Evolutionary conservation across 1,284 basidiomycete species (phyloP).

Genomic region (Heterobasidion parviporum): DNA sequence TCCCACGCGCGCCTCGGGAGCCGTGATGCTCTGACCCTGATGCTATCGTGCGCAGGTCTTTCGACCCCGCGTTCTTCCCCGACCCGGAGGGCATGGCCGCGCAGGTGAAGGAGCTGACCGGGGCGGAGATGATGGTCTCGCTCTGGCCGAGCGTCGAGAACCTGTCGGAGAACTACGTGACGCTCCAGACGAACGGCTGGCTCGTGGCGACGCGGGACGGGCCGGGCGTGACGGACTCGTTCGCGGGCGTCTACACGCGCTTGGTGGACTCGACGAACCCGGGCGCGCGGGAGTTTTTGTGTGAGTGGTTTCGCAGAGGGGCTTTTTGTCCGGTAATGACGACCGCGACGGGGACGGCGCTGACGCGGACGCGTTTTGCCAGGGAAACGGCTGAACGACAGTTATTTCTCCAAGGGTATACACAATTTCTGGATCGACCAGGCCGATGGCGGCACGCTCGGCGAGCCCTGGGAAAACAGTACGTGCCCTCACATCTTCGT

Average conservation of each 20-base stretch:
- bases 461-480: conserved; percentile 32
- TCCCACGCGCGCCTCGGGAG: not conserved
- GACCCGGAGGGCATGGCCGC: conserved; percentile 29
- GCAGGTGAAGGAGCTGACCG: conserved; percentile 29
- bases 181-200: conserved; percentile 25
- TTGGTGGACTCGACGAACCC: conserved; percentile 20
- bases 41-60: conserved; percentile 20
- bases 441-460: conserved; percentile 30
- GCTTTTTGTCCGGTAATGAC: no score
- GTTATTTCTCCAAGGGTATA: conserved; percentile 33
- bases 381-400: conserved; percentile 33
- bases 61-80: conserved; percentile 29
- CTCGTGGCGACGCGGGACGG: conserved; percentile 31
- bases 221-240: conserved; percentile 30
- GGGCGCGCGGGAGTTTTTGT: conserved; percentile 16
- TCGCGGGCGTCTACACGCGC: conserved; percentile 31
- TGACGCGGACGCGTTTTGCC: not conserved
- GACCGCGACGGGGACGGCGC: no score
- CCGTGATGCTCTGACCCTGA: not conserved
- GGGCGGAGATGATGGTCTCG: conserved; percentile 37
- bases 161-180: conserved; percentile 27
- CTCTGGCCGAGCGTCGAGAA: conserved; percentile 35
- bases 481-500: not conserved
- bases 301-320: not conserved
- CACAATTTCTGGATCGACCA: conserved; percentile 37